Base-by-base conservation (phyloP, 768 basidiomycete genomes). In the Russula ochroleuca region DNA sequence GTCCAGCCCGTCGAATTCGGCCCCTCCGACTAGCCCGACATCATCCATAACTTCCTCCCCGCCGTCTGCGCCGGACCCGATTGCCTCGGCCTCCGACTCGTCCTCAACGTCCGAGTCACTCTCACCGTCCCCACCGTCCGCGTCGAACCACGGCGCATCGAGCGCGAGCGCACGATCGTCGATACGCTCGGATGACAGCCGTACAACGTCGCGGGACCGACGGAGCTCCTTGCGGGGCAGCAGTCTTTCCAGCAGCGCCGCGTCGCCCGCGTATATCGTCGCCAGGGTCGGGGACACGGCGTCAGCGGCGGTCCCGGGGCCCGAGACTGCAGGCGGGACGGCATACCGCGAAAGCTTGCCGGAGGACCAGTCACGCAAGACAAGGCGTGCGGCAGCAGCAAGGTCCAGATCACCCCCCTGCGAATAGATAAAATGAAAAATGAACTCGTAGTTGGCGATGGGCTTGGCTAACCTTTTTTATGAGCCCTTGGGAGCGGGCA, bases 301-400 rank as follows among this genome's bases (percentile, higher is more conserved):
- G 33, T 67, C 68, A 5, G 64, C 25, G 10, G 17, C 35, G 31
- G 2, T 37, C 41, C 67, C 33, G 14, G 63, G 31, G 2, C 63
- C 38, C 3, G 61, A 21, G 8, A 67, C 53, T 0, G 73, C 51
- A 3, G 81, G 77, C 1, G 88, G 87, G 53, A 78, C 73, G 6
- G 88, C 85, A 75, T 89, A 94, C 64, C 88, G 83, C 28, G 84
- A 81, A 69, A 96, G 79, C 66, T 83, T 86, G 57, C 88, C 87
- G 8, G 79, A 80, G 63, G 79, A 84, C 94, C 94, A 97, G 75
- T 96, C 93, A 11, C 88, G 85, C 49, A 97, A 79, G 41, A 97
- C 79, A 63, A 88, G 79, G 23, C 89, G 86, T 15, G 90, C 87
- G 5, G 94, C 91, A 47, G 83, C 84, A 3, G 82, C 79, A 55